Evolutionary conservation across 2,329 filamentous ascomycete species (phyloP), one percentile per base, ranked within the genome.

Genomic region (Hypoxylon sp.): DNA sequence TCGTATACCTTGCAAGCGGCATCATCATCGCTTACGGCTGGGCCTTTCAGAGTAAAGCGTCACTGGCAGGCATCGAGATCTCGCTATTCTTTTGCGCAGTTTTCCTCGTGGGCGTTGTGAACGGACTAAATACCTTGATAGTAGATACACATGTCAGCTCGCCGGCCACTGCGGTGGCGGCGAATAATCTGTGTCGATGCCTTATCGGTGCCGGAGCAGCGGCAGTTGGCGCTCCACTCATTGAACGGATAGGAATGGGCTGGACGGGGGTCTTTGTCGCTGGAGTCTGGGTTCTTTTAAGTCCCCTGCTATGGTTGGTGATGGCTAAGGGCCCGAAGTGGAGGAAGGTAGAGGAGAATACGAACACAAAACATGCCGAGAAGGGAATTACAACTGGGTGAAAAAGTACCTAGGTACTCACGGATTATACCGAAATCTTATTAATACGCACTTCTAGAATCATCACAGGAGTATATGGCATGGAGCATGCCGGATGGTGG

Each of bases 171-270:
- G 63, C 65, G 3, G 30, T 64, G 9, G 70, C 70, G 11, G 70
- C 65, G 19, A 70, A 69, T 55, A 70, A 69, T 30, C 43, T 70
- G 6, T 69, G 58, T 39, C 48, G 68, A 7, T 67, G 68, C 46
- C 69, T 76, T 16, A 48, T 75, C 16, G 71, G 73, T 29, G 68
- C 75, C 2, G 74, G 70, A 16, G 74, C 55, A 9, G 68, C 74
- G 1, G 74, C 75, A 0, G 29, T 74, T 34, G 72, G 70, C 2
- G 52, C 68, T 1, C 70, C 72, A 0, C 56, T 75, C 9, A 75
- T 75, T 34, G 59, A 72, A 8, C 39, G 61, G 8, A 70, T 75
- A 16, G 70, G 71, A 5, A 65, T 74, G 21, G 73, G 72, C 1
- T 74, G 69, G 65, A 73, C 67, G 11, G 47, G 52, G 0, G 65